These are phyloP conservation scores for Breviolum minutum DNA, from an alignment of 73 alveolate species.

Conservation along the genomic window DNA sequence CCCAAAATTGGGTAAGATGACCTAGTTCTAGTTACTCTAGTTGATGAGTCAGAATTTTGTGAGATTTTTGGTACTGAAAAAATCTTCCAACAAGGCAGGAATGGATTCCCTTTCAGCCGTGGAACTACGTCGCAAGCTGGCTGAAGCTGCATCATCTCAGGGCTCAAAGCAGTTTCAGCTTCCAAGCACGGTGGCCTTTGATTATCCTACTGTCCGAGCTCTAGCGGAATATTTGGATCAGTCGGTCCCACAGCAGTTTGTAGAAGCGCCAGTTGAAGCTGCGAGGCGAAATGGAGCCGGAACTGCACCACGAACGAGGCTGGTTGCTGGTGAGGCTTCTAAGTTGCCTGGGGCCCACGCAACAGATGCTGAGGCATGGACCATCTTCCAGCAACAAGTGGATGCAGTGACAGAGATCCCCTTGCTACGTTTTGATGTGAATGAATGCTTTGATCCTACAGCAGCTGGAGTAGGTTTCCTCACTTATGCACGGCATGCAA, in stretches of 20 bases:
- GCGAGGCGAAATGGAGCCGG: not conserved
- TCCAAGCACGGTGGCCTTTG: constrained; percentile 76
- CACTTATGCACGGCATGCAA: constrained; percentile 65
- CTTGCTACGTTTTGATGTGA: constrained; percentile 56
- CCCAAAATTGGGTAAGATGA: no score
- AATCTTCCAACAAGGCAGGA: not conserved
- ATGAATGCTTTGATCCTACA: constrained; percentile 25
- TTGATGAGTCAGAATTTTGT: no score
- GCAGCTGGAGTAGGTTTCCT: constrained; percentile 24
- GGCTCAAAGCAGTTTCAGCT: not conserved
- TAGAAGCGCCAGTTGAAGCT: not conserved
- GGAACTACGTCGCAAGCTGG: constrained; percentile 70
- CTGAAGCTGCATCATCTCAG: not conserved
- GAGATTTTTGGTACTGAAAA: no score
- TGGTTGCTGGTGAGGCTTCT: not conserved
- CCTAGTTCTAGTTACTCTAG: no score
- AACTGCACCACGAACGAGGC: not conserved
- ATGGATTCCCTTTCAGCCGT: constrained; percentile 91
- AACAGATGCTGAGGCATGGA: constrained; percentile 1
- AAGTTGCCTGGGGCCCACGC: not conserved
- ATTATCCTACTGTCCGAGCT: constrained; percentile 62
- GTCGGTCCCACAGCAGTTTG: no score
- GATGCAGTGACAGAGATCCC: constrained; percentile 84
- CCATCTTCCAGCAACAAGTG: not conserved
- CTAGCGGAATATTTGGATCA: not conserved